Conservation (phyloP, 75 land plant species). For the Cryptomeria japonica region DNA sequence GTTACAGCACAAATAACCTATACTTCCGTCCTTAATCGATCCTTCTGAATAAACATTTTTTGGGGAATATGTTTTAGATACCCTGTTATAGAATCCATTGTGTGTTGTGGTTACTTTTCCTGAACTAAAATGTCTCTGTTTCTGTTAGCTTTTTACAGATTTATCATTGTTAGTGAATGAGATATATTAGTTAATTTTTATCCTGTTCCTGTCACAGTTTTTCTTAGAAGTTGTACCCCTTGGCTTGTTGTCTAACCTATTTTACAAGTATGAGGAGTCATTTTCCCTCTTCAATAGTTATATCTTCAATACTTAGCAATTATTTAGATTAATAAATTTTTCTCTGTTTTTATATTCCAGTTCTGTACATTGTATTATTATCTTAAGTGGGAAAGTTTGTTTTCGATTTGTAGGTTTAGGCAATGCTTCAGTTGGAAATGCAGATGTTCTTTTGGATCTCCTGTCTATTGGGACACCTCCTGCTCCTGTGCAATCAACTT, state of each 20-base stretch:
- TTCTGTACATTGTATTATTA: background rate
- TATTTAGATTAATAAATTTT: background rate
- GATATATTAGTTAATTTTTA: background rate
- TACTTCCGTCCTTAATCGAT: background rate
- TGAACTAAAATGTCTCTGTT: background rate
- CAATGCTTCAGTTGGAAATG: conserved; percentile 29
- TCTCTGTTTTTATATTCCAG: background rate
- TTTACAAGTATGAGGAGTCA: background rate
- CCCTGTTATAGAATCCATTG: background rate
- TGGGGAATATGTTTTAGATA: background rate
- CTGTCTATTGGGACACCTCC: conserved; percentile 74
- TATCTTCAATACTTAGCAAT: background rate
- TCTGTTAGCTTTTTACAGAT: background rate
- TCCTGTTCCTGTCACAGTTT: background rate
- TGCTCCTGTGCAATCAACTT: conserved; percentile 21
- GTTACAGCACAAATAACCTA: background rate
- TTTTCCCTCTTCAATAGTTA: background rate
- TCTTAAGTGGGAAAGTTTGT: background rate
- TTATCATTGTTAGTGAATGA: background rate
- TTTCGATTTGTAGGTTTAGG: conserved; percentile 23
- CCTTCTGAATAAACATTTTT: background rate
- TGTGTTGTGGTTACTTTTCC: background rate
- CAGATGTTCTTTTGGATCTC: conserved; percentile 80
- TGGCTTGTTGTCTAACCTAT: background rate
- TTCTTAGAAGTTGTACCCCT: background rate